Evolutionary conservation across 208 protist species (phyloP).

Genomic region (Leishmania tarentolae): DNA sequence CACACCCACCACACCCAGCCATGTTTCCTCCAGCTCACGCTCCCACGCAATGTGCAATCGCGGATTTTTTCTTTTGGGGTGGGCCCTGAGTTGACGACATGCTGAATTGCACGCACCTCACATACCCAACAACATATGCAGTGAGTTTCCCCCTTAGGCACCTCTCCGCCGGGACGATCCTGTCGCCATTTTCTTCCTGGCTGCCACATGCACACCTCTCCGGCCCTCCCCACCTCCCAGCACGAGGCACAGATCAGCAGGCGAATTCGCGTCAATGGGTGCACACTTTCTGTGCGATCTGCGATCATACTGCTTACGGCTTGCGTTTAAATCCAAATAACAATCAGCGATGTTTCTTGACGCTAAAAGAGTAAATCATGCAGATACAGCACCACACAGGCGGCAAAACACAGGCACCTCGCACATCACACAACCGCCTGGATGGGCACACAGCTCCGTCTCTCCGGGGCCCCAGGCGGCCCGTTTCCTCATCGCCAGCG

Average conservation of each 20-base stretch:
- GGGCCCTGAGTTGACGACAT: too few relatives aligned
- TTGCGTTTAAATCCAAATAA: slow-evolving; percentile 5
- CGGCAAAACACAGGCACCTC: too few relatives aligned
- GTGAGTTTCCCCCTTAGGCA: neutral
- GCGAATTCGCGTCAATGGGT: neutral
- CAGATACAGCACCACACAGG: neutral
- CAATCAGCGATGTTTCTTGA: slow-evolving; percentile 20
- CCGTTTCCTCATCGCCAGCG: too few relatives aligned
- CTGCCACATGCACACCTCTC: neutral
- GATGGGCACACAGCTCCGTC: too few relatives aligned
- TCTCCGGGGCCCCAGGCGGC: too few relatives aligned
- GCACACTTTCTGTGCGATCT: neutral
- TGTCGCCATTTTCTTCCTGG: neutral
- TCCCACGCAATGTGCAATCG: slow-evolving; percentile 40
- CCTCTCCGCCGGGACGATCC: neutral
- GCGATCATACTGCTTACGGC: slow-evolving; percentile 17
- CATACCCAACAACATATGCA: neutral
- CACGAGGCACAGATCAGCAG: neutral
- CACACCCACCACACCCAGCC: slow-evolving; percentile 7
- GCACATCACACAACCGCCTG: too few relatives aligned
- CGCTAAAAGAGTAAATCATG: slow-evolving; percentile 12
- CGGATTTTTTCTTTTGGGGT: neutral
- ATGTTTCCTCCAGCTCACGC: slow-evolving; percentile 63
- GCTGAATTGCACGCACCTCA: too few relatives aligned
- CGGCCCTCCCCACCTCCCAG: neutral